A percentile compares a stretch with the other conserved stretches of the same genome.
Conservation (phyloP, 345 rosid genomes). For the Arabidopsis suecica region DNA sequence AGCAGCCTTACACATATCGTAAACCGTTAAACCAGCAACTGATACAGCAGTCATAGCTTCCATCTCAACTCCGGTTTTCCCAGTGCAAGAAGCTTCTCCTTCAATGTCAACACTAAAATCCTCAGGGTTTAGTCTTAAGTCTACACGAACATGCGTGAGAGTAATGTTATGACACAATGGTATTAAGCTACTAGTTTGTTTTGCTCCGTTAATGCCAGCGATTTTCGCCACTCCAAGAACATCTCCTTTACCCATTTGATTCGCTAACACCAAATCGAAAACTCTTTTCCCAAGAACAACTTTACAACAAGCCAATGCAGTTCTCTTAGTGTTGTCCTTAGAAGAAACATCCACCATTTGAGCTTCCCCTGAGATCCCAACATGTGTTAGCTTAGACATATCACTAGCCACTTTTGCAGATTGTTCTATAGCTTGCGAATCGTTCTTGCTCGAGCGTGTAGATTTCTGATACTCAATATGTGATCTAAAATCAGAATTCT, state of each 20-base stretch:
- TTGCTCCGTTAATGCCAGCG: conserved; percentile 90
- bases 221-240: conserved; percentile 90
- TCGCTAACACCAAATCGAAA: conserved; percentile 78
- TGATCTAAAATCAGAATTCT: conserved; percentile 1
- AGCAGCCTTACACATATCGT: conserved; percentile 99
- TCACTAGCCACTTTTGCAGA: conserved; percentile 31
- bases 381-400: conserved; percentile 58
- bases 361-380: conserved; percentile 72
- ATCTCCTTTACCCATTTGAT: conserved; percentile 92
- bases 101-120: conserved; percentile 72
- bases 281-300: conserved; percentile 73
- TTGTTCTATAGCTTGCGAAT: conserved; percentile 27
- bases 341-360: conserved; percentile 96
- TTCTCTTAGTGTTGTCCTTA: conserved; percentile 67
- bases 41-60: conserved; percentile 90
- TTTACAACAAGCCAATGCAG: conserved; percentile 79
- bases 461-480: background rate
- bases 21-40: conserved; percentile 84
- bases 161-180: conserved; percentile 87
- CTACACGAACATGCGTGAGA: conserved; percentile 70
- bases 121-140: conserved; percentile 63
- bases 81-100: conserved; percentile 83
- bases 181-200: conserved; percentile 82
- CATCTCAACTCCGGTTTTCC: conserved; percentile 93
- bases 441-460: background rate